Base-by-base conservation (phyloP, 495 filamentous ascomycete species). In the Xylaria curta region DNA sequence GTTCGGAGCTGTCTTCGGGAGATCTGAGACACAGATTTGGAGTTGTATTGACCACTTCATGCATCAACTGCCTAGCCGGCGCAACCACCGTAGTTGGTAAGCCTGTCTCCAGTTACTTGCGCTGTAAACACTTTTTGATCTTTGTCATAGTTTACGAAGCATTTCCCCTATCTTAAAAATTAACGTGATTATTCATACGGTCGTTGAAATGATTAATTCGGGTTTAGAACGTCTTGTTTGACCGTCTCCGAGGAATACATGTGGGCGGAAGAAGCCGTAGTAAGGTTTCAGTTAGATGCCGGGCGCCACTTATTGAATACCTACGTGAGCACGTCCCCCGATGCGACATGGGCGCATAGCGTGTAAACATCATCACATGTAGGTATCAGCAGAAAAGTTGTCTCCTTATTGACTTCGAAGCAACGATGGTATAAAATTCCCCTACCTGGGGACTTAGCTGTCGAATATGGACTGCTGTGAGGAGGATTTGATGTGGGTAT, bases 1-100 rank as follows among this genome's bases (percentile, higher is more conserved):
- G 24, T 10, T 24, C 21, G n/a, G 47, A 21, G 49, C 10, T 26
- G 21, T 24, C 24, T 12, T 53, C 21, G 17, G 9, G n/a, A 19
- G 53, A 58, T 58, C 28, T 31, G 54, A 58, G 31, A 36, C 28
- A 58, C 19, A 58, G 53, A 31, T 56, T 31, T 58, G 26, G 54
- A 58, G 54, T 36, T 31, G 19, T 36, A n/a, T 24, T 26, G 8
- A 26, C n/a, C n/a, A n/a, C 53, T 10, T 15, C 12, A 36, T 36
- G 15, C 19, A 33, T 58, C 54, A n/a, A 33, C 56, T 36, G 24
- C 56, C 9, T 10, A n/a, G 56, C 19, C 19, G 56, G 56, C 28
- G 56, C 31, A 36, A n/a, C 31, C 17, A 10, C 4, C 58, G 8
- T 1, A 38, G 51, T 12, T 60, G 10, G 56, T 19, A 60, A 38